Conservation (phyloP, 2,329 filamentous ascomycete genomes). For the Pseudocercospora fijiensis region DNA sequence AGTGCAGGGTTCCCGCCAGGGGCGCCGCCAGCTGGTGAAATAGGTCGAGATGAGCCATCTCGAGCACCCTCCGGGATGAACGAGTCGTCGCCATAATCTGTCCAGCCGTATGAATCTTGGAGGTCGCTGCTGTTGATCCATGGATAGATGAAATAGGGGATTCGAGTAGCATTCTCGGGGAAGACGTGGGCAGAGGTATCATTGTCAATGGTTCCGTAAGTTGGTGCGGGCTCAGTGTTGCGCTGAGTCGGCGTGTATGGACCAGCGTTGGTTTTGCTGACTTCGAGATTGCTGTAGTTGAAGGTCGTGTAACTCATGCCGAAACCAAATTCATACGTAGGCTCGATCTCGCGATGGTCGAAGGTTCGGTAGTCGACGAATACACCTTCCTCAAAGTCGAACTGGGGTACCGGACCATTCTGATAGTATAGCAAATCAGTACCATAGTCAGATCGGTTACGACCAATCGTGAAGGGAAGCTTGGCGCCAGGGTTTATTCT, state of each 20-base stretch:
- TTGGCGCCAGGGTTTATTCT: conserved; percentile 24
- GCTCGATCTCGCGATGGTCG: conserved; percentile 63
- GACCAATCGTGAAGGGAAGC: conserved; percentile 69
- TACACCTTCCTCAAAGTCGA: conserved; percentile 72
- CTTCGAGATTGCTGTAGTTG: conserved; percentile 64
- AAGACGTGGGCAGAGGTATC: conserved; percentile 66
- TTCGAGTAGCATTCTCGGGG: conserved; percentile 51
- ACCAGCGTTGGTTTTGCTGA: conserved; percentile 50
- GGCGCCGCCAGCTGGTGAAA: conserved; percentile 66
- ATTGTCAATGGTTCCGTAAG: conserved; percentile 63
- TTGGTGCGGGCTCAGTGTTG: conserved; percentile 61
- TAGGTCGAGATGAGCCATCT: conserved; percentile 41
- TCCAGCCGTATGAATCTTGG: conserved; percentile 56
- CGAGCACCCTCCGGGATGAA: conserved; percentile 58
- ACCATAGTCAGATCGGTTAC: conserved; percentile 65
- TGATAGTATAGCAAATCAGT: conserved; percentile 61
- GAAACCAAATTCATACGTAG: conserved; percentile 57
- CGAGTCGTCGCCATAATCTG: conserved; percentile 62
- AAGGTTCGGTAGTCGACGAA: conserved; percentile 81
- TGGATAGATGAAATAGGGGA: conserved; percentile 66
- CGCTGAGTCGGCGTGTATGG: conserved; percentile 62
- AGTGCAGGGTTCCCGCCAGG: conserved; percentile 56
- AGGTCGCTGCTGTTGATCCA: conserved; percentile 65
- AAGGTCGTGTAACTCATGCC: conserved; percentile 75
- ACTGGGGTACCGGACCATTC: conserved; percentile 69